These are phyloP conservation scores for Puccinia hordei DNA, from an alignment of 1,284 basidiomycete species.

Conservation along the genomic window DNA sequence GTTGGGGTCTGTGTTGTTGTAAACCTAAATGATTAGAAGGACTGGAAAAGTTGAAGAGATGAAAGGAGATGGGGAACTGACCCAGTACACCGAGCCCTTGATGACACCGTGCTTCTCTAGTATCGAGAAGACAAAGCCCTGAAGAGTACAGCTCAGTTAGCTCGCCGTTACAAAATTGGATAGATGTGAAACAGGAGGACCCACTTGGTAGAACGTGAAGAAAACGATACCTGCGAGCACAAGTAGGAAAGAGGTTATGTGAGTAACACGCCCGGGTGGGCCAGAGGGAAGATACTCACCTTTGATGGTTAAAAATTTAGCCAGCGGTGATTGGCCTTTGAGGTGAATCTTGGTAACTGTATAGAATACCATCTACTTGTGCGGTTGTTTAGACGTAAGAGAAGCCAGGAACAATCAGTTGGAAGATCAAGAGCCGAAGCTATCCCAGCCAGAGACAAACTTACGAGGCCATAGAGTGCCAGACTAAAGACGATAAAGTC, in stretches of 20 bases:
- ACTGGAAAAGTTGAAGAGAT: background rate
- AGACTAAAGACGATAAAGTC: slow-evolving; percentile 48
- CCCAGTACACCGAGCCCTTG: slow-evolving; percentile 37
- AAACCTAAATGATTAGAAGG: background rate
- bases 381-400: background rate
- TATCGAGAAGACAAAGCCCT: slow-evolving; percentile 47
- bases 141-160: background rate
- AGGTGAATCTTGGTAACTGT: slow-evolving; percentile 74
- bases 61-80: background rate
- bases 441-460: too few relatives aligned
- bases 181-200: background rate
- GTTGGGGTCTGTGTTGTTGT: slow-evolving; percentile 5
- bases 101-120: slow-evolving; percentile 44
- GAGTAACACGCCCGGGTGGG: too few relatives aligned
- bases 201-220: slow-evolving; percentile 62
- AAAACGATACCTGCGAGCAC: slow-evolving; percentile 69
- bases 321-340: slow-evolving; percentile 70
- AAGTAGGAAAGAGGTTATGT: background rate
- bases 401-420: slow-evolving; percentile 23
- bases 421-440: too few relatives aligned
- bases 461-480: slow-evolving; percentile 59
- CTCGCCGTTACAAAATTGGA: background rate
- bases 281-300: background rate
- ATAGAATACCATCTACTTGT: slow-evolving; percentile 68
- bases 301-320: slow-evolving; percentile 69